phyloP scores from a whole-genome alignment of 164 flowering plant species.

The Berberis thunbergii region DNA sequence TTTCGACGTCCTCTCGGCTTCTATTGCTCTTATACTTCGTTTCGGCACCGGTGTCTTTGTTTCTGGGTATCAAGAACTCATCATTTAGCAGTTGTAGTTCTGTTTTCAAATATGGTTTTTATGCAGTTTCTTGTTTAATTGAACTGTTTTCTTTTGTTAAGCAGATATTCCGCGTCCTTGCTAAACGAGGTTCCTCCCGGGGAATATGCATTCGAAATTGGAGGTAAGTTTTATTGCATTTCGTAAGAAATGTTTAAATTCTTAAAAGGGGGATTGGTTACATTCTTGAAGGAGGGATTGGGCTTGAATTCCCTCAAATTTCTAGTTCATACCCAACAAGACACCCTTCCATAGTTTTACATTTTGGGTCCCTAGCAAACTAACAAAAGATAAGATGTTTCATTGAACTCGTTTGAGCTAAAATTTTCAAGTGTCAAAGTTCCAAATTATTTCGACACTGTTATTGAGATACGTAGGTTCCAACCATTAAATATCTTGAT shows the following conservation, averaged over 20 bases:
- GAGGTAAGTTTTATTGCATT: slow-evolving; percentile 31
- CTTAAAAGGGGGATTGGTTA: neutral
- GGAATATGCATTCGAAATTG: slow-evolving; percentile 62
- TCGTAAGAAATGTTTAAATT: neutral
- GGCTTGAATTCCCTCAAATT: no score
- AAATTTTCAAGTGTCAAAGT: no score
- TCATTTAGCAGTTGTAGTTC: neutral
- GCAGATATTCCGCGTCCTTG: slow-evolving; percentile 75
- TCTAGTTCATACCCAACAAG: no score
- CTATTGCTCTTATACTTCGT: slow-evolving; percentile 63
- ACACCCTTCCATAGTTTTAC: no score
- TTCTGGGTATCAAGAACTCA: slow-evolving; percentile 42
- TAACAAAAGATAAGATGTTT: no score
- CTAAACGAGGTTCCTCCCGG: slow-evolving; percentile 66
- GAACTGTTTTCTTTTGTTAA: neutral
- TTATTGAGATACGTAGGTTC: no score
- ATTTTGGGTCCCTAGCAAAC: no score
- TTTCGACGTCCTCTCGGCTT: slow-evolving; percentile 57
- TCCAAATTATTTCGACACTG: no score
- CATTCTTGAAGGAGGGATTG: no score
- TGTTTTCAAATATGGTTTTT: neutral
- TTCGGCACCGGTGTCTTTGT: slow-evolving; percentile 72
- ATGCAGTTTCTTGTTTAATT: neutral
- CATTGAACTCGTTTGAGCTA: no score
- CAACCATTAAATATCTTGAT: no score